Percentiles rank a stretch among this genome's conserved stretches.
Evolutionary conservation across 305 asterid species (phyloP).

Genomic region (Euphrasia arctica): DNA sequence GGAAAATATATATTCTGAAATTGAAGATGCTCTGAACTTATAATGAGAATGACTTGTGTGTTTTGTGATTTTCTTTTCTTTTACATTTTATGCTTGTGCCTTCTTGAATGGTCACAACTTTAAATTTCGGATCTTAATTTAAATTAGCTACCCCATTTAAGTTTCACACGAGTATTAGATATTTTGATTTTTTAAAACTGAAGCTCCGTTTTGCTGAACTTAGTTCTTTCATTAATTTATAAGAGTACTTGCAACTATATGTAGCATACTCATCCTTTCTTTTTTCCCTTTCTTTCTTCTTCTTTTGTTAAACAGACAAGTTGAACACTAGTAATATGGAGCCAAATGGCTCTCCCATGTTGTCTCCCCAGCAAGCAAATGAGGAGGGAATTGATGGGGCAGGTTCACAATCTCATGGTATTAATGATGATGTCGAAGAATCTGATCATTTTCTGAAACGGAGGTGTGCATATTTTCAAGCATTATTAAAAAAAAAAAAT

Average conservation of each 20-base stretch:
- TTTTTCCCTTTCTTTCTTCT: constrained; percentile 19
- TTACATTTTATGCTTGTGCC: constrained; percentile 15
- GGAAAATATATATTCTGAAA: constrained; percentile 7
- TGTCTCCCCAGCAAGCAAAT: constrained; percentile 67
- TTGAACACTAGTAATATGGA: constrained; percentile 43
- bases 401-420: constrained; percentile 46
- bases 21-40: constrained; percentile 1
- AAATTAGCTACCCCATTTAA: neutral
- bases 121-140: constrained; percentile 15
- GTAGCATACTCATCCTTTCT: constrained; percentile 12
- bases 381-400: constrained; percentile 65
- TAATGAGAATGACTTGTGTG: neutral
- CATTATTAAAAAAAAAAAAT: neutral
- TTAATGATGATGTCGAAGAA: constrained; percentile 64
- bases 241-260: constrained; percentile 13
- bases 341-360: constrained; percentile 51
- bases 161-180: constrained; percentile 10
- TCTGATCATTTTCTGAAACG: constrained; percentile 73
- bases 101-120: constrained; percentile 16
- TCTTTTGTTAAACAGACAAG: constrained; percentile 48
- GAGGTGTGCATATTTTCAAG: constrained; percentile 45
- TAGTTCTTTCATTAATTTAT: neutral
- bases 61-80: neutral
- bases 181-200: neutral
- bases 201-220: constrained; percentile 4